Evolutionary conservation across 805 yeast species (phyloP), one percentile per base, ranked within the genome.

Genomic region (Lachancea meyersii): DNA sequence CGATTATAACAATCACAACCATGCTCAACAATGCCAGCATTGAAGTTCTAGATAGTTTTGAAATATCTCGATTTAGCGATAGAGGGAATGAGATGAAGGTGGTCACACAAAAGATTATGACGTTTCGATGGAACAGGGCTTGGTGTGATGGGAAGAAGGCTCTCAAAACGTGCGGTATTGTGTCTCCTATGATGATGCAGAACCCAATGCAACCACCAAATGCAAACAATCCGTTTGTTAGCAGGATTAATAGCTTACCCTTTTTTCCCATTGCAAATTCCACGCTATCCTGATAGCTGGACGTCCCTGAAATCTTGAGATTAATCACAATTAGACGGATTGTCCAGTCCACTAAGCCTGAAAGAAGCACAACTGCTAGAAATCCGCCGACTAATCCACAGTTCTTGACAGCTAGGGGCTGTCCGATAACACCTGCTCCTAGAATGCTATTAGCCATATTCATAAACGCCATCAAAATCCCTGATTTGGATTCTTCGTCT

Each of bases 341-440:
- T 0, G 97, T 89, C 93, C 96, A 89, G 63, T 91, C 97, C 10
- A 88, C 86, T 13, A 87, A 68, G 1, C 80, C 46, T 0, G 95
- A 79, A 42, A 91, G 64, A 0, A 74, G 53, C 0, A 78, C 54
- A 58, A 87, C 70, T 5, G 80, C 71, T 2, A 86, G 18, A 1
- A 81, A 55, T 3, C 95, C 95, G 0, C 91, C 87, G 0, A 80
- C 45, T 3, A 91, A 61, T 0, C 97, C 97, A 16, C 86, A 73
- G 53, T 88, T 86, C 35, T 74, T 70, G 54, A 89, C 77, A 0
- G 97, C 96, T 50, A 80, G 83, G 1, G 97, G 95, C 49, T 88
- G 94, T 1, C 97, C 96, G 24, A 91, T 86, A 41, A 91, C 86
- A 6, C 97, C 97, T 0, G 97, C 97, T 0, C 97, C 97, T 5